These are phyloP conservation scores for Phytophthora melonis DNA, from an alignment of 352 stramenopile genomes.

Conservation along the genomic window DNA sequence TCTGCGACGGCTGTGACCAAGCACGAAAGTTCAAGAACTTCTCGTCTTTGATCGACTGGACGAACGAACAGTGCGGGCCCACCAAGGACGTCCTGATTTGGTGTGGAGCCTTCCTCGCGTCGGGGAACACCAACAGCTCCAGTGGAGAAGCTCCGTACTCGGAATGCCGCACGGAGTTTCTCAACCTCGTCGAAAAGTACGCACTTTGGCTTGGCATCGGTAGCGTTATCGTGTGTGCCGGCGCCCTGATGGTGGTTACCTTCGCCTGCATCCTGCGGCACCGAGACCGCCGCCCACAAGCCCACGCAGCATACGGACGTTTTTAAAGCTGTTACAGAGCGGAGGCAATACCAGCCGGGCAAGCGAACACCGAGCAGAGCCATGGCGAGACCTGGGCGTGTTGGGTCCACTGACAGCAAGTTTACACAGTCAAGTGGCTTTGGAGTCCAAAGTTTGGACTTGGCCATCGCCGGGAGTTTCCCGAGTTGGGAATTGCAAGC, in stretches of 20 bases:
- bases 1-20: conserved; percentile 64
- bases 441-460: too few species aligned
- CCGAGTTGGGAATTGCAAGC: conserved; percentile 7
- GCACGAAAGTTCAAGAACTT: conserved; percentile 72
- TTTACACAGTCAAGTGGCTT: not conserved
- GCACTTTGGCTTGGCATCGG: conserved; percentile 50
- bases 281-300: conserved; percentile 18
- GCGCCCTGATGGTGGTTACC: conserved; percentile 52
- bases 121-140: conserved; percentile 32
- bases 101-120: conserved; percentile 68
- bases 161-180: conserved; percentile 58
- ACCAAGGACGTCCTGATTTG: conserved; percentile 56
- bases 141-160: conserved; percentile 56
- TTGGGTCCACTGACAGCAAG: not conserved
- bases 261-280: conserved; percentile 62
- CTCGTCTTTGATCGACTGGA: conserved; percentile 78
- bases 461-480: not conserved
- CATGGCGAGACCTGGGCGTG: not conserved
- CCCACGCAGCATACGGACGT: conserved; percentile 27
- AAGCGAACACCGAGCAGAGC: conserved; percentile 2
- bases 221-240: conserved; percentile 50
- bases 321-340: conserved; percentile 28
- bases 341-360: conserved; percentile 17
- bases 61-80: conserved; percentile 78
- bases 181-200: conserved; percentile 55